Evolutionary conservation across 2,329 filamentous ascomycete species (phyloP).

Genomic region (Aspergillus caelatus): DNA sequence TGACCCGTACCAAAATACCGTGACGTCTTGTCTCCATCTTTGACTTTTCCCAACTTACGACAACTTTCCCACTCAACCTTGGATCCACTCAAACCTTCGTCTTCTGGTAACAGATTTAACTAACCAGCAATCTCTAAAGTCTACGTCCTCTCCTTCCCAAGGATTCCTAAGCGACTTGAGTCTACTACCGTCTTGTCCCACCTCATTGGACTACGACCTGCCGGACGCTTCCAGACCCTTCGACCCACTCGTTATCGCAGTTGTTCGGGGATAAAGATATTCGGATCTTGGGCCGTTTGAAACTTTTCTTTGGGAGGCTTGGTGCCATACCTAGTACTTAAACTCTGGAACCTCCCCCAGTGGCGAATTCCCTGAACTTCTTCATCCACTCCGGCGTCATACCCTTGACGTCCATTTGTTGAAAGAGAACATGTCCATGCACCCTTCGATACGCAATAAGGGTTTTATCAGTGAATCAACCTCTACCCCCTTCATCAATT

Average conservation of each 20-base stretch:
- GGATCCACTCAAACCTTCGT: constrained; percentile 5
- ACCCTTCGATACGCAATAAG: constrained; percentile 42
- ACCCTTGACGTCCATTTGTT: constrained; percentile 28
- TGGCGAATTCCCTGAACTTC: constrained; percentile 29
- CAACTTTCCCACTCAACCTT: neutral
- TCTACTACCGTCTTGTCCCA: neutral
- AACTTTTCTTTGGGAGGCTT: constrained; percentile 21
- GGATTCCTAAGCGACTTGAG: constrained; percentile 9
- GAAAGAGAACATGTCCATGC: constrained; percentile 43
- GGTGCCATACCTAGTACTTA: constrained; percentile 32
- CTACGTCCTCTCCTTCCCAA: constrained; percentile 7
- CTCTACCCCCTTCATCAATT: constrained; percentile 26
- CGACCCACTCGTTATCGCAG: constrained; percentile 21
- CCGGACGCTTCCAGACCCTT: constrained; percentile 34
- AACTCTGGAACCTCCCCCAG: constrained; percentile 29
- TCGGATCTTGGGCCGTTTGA: constrained; percentile 33
- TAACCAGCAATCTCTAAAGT: constrained; percentile 12
- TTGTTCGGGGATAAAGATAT: constrained; percentile 21
- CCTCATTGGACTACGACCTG: constrained; percentile 1
- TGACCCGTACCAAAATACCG: neutral
- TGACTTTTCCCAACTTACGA: constrained; percentile 2
- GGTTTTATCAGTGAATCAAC: constrained; percentile 44
- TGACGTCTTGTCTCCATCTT: neutral
- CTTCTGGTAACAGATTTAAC: constrained; percentile 8
- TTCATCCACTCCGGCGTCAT: constrained; percentile 23